A percentile compares a stretch with the other conserved stretches of the same genome.
phyloP scores from a whole-genome alignment of 2,329 filamentous ascomycete species.

The Aspergillus sp. region DNA sequence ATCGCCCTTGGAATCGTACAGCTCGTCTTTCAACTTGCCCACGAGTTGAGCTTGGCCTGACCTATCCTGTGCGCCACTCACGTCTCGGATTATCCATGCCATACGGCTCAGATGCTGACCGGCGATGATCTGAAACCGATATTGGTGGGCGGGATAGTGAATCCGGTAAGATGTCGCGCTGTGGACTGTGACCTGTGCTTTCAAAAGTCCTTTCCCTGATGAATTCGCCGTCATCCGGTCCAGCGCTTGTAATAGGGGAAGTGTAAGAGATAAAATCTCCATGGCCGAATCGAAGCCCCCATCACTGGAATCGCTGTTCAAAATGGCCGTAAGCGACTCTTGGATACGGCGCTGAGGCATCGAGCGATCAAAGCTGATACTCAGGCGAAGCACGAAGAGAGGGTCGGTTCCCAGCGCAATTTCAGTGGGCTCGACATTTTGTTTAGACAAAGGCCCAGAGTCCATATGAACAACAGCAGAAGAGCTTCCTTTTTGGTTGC shows the following conservation, averaged over 20 bases:
- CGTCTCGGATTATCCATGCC: slow-evolving; percentile 29
- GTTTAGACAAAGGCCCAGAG: slow-evolving; percentile 10
- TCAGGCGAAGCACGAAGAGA: slow-evolving; percentile 20
- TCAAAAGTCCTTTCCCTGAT: slow-evolving; percentile 12
- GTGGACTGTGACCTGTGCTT: slow-evolving; percentile 26
- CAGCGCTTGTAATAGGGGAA: slow-evolving; percentile 29
- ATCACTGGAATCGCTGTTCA: slow-evolving; percentile 24
- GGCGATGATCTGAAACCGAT: slow-evolving; percentile 23
- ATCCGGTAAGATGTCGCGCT: slow-evolving; percentile 27
- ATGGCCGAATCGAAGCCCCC: slow-evolving; percentile 21
- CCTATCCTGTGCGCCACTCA: slow-evolving; percentile 9
- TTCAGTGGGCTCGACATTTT: slow-evolving; percentile 13
- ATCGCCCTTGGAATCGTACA: slow-evolving; percentile 28
- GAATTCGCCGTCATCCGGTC: slow-evolving; percentile 24
- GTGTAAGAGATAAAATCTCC: slow-evolving; percentile 25
- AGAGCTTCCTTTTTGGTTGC: slow-evolving; percentile 20
- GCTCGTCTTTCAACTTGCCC: slow-evolving; percentile 18
- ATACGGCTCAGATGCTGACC: slow-evolving; percentile 17
- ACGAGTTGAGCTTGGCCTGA: slow-evolving; percentile 12
- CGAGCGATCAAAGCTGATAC: slow-evolving; percentile 24
- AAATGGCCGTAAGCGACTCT: slow-evolving; percentile 26
- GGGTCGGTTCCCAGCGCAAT: slow-evolving; percentile 14
- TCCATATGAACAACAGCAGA: slow-evolving; percentile 23
- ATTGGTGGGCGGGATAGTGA: slow-evolving; percentile 24
- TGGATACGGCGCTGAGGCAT: slow-evolving; percentile 35